Percentiles rank a stretch among this genome's conserved stretches.
These are phyloP conservation scores for Penicillium sp. DNA, from an alignment of 2,329 filamentous ascomycete genomes.

Conservation along the genomic window DNA sequence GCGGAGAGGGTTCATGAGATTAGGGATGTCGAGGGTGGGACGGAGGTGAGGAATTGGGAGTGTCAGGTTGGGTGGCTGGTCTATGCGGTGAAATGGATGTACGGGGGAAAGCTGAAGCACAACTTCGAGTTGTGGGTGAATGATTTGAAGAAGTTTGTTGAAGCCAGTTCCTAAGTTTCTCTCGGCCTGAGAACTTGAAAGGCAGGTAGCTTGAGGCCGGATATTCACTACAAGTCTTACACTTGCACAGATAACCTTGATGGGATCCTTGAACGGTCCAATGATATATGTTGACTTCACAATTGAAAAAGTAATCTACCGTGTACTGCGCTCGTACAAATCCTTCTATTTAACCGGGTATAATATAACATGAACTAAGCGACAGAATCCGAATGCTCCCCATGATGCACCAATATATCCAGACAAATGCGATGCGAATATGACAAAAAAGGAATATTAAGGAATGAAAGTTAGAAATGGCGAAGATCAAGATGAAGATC, in stretches of 20 bases:
- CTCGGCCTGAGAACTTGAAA: too few relatives aligned
- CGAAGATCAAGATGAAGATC: background rate
- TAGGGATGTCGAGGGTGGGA: conserved; percentile 34
- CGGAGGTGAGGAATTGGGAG: conserved; percentile 46
- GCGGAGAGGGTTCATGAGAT: conserved; percentile 51
- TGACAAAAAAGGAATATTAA: background rate
- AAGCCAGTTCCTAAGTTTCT: conserved; percentile 10
- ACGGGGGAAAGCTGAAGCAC: conserved; percentile 34
- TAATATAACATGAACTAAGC: background rate
- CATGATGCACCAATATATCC: background rate
- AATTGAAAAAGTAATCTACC: background rate
- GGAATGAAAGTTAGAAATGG: background rate
- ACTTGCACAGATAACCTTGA: background rate
- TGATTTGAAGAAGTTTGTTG: conserved; percentile 44
- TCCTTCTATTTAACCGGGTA: conserved; percentile 21
- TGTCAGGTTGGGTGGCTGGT: conserved; percentile 43
- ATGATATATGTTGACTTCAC: background rate
- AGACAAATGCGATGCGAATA: background rate
- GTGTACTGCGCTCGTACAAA: background rate
- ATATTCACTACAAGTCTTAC: background rate
- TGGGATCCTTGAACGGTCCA: background rate
- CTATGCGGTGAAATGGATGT: conserved; percentile 45
- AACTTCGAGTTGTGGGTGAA: conserved; percentile 43
- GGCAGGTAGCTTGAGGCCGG: too few relatives aligned
- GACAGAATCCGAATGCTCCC: background rate